Evolutionary conservation across 1,284 basidiomycete genomes (phyloP), one percentile per base, ranked within the genome.

Genomic region (Melampsora americana): DNA sequence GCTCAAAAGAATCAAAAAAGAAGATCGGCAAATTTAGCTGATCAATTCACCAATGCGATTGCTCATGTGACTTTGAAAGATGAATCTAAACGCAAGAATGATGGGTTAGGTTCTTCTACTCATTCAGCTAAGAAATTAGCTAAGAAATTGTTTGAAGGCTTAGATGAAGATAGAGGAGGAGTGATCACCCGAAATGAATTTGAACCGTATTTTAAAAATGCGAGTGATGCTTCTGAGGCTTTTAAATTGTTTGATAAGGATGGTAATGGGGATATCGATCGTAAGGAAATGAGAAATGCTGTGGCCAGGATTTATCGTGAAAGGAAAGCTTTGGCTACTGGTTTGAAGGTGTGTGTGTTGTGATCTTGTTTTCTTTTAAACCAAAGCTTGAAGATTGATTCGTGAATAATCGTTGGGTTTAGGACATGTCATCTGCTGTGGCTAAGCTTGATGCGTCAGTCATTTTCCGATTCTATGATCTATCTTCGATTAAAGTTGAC

Each of bases 301-400:
- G 91, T 93, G 2, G 89, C 91, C 79, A 85, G 90, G 42, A 92
- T 93, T 69, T 93, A 92, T 81, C 85, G 87, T 69, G 91, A 93
- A 82, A 86, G 91, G 26, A 91, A 90, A 80, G 86, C 90, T 2
- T 84, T 93, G 46, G 87, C 87, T 1, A 86, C 89, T 20, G 88
- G 89, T 80, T 84, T 92, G 65, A 90, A 91, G 42, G 72, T 75
- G 6, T 4, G 60, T 61, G 2, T 61, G 2, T 7, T 32, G 23
- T 2, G n/a, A 28, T 14, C 28, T 16, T 26, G 5, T 26, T 28
- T 61, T 20, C 23, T 2, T 18, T 35, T 66, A 6, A 16, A 35
- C 9, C 9, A 35, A 9, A 35, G 35, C 9, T 35, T 35, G 18
- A 26, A 5, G 5, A 66, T 18, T 32, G 61, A 62, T 62, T 18